Percentiles rank a stretch among this genome's conserved stretches.
phyloP scores from a whole-genome alignment of 345 rosid genomes.

The Rhodamnia argentea region DNA sequence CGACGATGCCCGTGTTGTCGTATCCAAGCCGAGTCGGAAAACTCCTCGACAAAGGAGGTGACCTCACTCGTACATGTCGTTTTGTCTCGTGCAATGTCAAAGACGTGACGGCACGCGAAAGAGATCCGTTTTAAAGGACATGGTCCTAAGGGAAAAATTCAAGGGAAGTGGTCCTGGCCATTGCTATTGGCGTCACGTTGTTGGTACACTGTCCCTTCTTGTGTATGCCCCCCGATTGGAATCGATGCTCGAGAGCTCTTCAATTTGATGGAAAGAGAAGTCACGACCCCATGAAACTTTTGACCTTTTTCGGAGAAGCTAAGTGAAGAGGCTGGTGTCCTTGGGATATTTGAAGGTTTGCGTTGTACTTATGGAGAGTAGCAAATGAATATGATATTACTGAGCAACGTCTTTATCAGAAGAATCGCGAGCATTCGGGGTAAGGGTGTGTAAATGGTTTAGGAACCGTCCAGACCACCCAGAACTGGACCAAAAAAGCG shows the following conservation, averaged over 20 bases:
- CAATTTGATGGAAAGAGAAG: not conserved
- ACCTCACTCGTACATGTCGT: not conserved
- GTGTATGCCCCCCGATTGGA: not conserved
- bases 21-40: not conserved
- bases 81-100: not conserved
- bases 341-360: not conserved
- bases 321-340: not conserved
- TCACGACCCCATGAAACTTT: rapidly evolving
- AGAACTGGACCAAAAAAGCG: too few species aligned
- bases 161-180: not conserved
- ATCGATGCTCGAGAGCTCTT: not conserved
- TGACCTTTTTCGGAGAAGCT: not conserved
- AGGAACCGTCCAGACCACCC: too few species aligned
- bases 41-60: not conserved
- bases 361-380: not conserved
- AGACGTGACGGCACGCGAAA: not conserved
- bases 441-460: too few species aligned
- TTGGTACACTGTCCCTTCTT: not conserved
- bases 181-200: too few species aligned
- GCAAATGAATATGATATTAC: not conserved
- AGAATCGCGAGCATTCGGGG: too few species aligned
- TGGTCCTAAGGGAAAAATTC: not conserved
- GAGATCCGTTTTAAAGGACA: not conserved
- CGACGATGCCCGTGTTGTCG: not conserved
- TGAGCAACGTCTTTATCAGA: too few species aligned